Evolutionary conservation across 2,329 filamentous ascomycete species (phyloP), one percentile per base, ranked within the genome.

Genomic region (Laburnicola sp.): DNA sequence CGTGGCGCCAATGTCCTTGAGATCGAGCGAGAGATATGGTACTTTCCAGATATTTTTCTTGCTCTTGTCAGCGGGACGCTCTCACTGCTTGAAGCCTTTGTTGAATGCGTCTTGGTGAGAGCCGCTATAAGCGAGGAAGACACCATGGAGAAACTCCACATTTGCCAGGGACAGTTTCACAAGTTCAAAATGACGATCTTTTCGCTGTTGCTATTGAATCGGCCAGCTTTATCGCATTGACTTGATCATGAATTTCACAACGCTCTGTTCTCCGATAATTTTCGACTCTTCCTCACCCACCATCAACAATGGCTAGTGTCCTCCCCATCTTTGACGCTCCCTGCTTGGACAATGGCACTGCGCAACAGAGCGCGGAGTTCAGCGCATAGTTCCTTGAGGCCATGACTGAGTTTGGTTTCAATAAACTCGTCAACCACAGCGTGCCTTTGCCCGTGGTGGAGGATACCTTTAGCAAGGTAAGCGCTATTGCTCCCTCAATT

Each of bases 21-120:
- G 93, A 67, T 97, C 93, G 63, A 97, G 82, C 9, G 93, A 93
- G 42, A 97, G 86, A 70, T 97, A 97, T 0, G 93, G 93, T 32
- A 97, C 82, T 62, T 89, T 78, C 93, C 93, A 97, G 34, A 76
- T 78, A 65, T 86, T 84, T 49, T 92, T 84, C 67, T 28, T 41
- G 38, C 82, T 77, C 3, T 74, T 77, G 39, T 80, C 78, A 48
- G 79, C 81, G 0, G 80, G 74, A 36, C 79, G 74, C 68, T 91
- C 82, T 53, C 93, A 86, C 35, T 79, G 68, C 69, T 89, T 82
- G 78, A 94, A 91, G 16, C 80, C 80, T 79, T 97, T 97, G 76
- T 95, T 95, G 78, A 97, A 96, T 45, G 93, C 93, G 69, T 97
- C 92, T 75, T 97, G 92, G 73, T 97, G 93, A 25, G 86, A 91